Evolutionary conservation across 441 rosid genomes (phyloP).

Genomic region (Pelargonium myrrhifolium): DNA sequence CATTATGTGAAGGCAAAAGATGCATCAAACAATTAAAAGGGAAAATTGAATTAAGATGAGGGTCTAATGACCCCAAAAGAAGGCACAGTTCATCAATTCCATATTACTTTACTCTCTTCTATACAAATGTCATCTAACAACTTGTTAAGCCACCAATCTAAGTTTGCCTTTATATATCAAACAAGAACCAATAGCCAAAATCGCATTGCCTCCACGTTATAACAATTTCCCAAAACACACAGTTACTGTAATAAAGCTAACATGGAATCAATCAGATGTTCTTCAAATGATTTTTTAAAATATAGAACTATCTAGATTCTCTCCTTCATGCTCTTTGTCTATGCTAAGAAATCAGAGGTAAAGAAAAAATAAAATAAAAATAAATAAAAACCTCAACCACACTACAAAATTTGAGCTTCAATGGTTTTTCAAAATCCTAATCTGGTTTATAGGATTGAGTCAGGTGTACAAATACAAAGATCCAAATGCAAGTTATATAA

Average conservation of each 20-base stretch:
- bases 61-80: background rate
- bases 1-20: background rate
- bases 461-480: background rate
- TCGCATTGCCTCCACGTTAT: background rate
- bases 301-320: background rate
- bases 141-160: background rate
- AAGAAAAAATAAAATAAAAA: background rate
- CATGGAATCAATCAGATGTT: background rate
- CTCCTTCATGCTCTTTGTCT: background rate
- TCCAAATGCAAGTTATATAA: conserved; percentile 2
- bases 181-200: background rate
- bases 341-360: too few species aligned
- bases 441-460: background rate
- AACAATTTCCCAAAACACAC: background rate
- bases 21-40: background rate
- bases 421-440: background rate
- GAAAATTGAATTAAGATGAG: background rate
- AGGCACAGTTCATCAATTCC: background rate
- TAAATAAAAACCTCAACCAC: background rate
- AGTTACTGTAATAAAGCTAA: background rate
- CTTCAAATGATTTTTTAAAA: background rate
- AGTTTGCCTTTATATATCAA: background rate
- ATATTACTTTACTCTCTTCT: background rate
- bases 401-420: background rate
- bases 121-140: background rate